Evolutionary conservation across 2,329 filamentous ascomycete genomes (phyloP).

Genomic region (Zarea fungicola): DNA sequence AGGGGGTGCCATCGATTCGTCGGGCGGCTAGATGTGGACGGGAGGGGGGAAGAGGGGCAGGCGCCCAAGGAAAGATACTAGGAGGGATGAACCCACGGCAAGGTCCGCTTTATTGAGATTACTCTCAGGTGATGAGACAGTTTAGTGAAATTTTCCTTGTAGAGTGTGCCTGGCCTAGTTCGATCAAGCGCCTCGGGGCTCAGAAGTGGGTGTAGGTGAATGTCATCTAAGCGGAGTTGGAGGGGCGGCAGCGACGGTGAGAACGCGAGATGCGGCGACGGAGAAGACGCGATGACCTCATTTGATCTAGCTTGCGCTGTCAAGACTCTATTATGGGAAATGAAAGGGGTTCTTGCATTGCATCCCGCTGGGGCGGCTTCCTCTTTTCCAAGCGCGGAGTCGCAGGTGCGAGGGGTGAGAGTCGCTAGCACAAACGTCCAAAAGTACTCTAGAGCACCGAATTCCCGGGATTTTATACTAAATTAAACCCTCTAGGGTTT

Average conservation of each 20-base stretch:
- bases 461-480: background rate
- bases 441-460: background rate
- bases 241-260: background rate
- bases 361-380: background rate
- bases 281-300: too few species aligned
- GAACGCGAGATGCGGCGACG: too few species aligned
- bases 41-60: too few species aligned
- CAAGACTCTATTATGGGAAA: conserved; percentile 1
- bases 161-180: too few species aligned
- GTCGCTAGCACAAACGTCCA: background rate
- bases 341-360: conserved; percentile 8
- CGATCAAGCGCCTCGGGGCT: background rate
- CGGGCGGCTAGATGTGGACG: too few species aligned
- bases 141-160: too few species aligned
- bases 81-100: background rate
- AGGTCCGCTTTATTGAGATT: too few species aligned
- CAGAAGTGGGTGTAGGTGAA: background rate
- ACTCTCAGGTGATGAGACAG: too few species aligned
- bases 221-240: background rate
- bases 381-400: background rate
- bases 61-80: background rate
- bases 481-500: background rate
- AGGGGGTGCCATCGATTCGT: background rate
- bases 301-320: background rate
- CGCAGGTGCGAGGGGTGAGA: background rate